Base-by-base conservation (phyloP, 106 monocot species). In the Gastrodia elata region DNA sequence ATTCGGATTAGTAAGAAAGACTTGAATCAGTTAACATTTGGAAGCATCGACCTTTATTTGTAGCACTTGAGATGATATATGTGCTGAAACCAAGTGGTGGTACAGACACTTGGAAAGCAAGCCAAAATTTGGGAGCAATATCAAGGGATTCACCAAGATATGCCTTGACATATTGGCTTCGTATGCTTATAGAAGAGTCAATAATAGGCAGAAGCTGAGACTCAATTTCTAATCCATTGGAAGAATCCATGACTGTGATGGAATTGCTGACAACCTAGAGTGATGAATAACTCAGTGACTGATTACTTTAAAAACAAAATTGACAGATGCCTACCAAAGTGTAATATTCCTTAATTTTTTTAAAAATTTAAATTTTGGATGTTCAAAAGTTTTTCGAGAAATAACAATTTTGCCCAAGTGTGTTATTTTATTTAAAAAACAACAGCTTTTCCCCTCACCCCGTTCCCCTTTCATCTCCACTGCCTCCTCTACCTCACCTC, bases 71-170 rank as follows among this genome's bases (percentile, higher is more conserved):
- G 35, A 98, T 55, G 38, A 86, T 80, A 70, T 98, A 98, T 44
- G 88, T 91, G 70, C 58, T 93, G 73, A 88, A 98, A 74, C 98
- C 98, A 81, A 98, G 78, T 83, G 98, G 88, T 39, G 93, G 93
- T 71, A 91, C 76, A 79, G 93, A 91, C 39, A 89, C 98, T 18
- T 86, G 52, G 80, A 98, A 93, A 48, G 73, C 84, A 68, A 98
- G 93, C 93, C 91, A 98, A 87, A 77, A 93, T 78, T 87, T 88
- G 9, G 98, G 91, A 1, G 69, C 71, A 41, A 16, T 77, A 59
- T 18, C 71, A 38, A 86, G 78, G 49, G 76, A 83, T 67, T 64
- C 74, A 41, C 90, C 93, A 39, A 88, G 71, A 73, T 97, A 93
- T 48, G 88, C 92, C 77, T 87, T 86, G 64, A 82, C 85, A 80